phyloP scores from a whole-genome alignment of 805 yeast genomes.

The Saccharomyces mikatae region DNA sequence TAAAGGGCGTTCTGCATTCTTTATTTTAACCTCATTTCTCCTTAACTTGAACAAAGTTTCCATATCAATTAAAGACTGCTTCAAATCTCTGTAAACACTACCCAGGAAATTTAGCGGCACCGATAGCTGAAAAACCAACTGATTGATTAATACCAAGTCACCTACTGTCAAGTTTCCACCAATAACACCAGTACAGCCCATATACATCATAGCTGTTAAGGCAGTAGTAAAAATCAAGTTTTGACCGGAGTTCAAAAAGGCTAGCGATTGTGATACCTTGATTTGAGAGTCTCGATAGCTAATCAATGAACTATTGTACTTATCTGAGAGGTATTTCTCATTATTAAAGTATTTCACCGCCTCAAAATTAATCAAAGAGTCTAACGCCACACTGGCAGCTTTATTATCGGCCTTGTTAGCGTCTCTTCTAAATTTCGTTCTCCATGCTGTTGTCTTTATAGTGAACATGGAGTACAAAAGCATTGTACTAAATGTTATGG shows the following conservation, averaged over 20 bases:
- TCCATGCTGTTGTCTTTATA: slow-evolving; percentile 89
- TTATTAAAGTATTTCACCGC: slow-evolving; percentile 92
- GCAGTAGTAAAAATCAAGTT: slow-evolving; percentile 79
- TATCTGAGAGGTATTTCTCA: slow-evolving; percentile 68
- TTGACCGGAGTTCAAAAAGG: slow-evolving; percentile 73
- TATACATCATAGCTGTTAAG: slow-evolving; percentile 92
- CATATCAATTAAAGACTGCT: slow-evolving; percentile 91
- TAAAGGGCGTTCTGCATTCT: slow-evolving; percentile 58
- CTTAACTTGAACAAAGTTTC: slow-evolving; percentile 86
- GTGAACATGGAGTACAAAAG: slow-evolving; percentile 81
- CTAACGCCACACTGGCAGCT: slow-evolving; percentile 92
- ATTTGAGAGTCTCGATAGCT: slow-evolving; percentile 63
- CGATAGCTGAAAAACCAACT: slow-evolving; percentile 88
- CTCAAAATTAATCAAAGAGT: slow-evolving; percentile 88
- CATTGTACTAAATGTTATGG: slow-evolving; percentile 83
- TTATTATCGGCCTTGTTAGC: slow-evolving; percentile 91
- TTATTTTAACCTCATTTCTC: slow-evolving; percentile 58
- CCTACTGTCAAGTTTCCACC: slow-evolving; percentile 81
- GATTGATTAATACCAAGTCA: slow-evolving; percentile 89
- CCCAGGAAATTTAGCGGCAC: slow-evolving; percentile 94
- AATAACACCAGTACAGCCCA: slow-evolving; percentile 94
- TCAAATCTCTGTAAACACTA: slow-evolving; percentile 88
- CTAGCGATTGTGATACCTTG: slow-evolving; percentile 77
- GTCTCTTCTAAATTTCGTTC: slow-evolving; percentile 81
- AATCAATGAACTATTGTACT: slow-evolving; percentile 67